phyloP scores from a whole-genome alignment of 2,329 filamentous ascomycete genomes.

The Chaetomium globosum region DNA sequence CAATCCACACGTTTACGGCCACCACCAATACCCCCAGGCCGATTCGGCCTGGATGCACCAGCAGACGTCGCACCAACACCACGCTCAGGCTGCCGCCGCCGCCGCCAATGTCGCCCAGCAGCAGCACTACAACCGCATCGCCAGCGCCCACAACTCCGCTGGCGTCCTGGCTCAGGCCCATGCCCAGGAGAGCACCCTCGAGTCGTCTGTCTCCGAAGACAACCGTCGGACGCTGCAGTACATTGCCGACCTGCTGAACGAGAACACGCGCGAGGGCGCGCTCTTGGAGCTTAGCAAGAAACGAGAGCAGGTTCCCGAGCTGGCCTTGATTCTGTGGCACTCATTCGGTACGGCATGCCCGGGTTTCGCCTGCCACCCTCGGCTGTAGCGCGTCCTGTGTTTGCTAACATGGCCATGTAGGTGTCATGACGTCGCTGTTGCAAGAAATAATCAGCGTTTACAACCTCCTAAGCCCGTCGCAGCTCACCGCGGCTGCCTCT shows the following conservation, averaged over 20 bases:
- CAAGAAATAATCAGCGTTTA: slow-evolving; percentile 99
- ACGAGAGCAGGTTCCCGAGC: slow-evolving; percentile 93
- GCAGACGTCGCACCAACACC: slow-evolving; percentile 62
- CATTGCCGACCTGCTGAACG: slow-evolving; percentile 88
- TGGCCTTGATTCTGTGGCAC: slow-evolving; percentile 96
- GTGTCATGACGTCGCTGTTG: slow-evolving; percentile 95
- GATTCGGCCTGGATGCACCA: slow-evolving; percentile 70
- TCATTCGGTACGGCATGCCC: slow-evolving; percentile 76
- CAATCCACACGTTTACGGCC: slow-evolving; percentile 66
- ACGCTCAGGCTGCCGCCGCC: slow-evolving; percentile 55
- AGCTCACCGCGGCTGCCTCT: slow-evolving; percentile 94
- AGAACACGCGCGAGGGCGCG: slow-evolving; percentile 83
- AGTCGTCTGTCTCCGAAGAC: slow-evolving; percentile 77
- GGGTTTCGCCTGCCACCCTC: background rate
- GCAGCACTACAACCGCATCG: slow-evolving; percentile 73
- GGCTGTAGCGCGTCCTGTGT: slow-evolving; percentile 2
- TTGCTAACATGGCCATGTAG: slow-evolving; percentile 50
- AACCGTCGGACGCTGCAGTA: slow-evolving; percentile 90
- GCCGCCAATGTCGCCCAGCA: slow-evolving; percentile 58
- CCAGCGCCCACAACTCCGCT: slow-evolving; percentile 62
- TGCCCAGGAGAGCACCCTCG: slow-evolving; percentile 59
- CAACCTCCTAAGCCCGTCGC: slow-evolving; percentile 91
- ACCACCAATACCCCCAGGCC: slow-evolving; percentile 66
- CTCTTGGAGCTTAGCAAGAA: slow-evolving; percentile 97
- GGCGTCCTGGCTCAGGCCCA: slow-evolving; percentile 51